Evolutionary conservation across 2,329 filamentous ascomycete species (phyloP), one percentile per base, ranked within the genome.

Genomic region (Penicillium sp.): DNA sequence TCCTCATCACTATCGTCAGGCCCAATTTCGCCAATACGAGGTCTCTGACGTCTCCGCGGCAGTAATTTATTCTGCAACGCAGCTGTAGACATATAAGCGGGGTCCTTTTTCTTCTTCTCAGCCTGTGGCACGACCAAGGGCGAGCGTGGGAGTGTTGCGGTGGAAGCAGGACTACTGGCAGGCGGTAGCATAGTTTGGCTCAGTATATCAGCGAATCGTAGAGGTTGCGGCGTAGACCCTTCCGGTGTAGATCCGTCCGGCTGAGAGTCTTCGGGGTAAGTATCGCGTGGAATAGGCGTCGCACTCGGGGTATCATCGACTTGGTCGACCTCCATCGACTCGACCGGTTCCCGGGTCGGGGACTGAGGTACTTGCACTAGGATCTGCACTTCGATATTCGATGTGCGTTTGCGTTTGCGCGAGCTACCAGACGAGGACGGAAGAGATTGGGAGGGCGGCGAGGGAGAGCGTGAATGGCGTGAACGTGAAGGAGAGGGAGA

Each of bases 131-230:
- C 37, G 18, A 43, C 48, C 24, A 46, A 11, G 19, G 58, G 58
- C 14, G 58, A 56, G n/a, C 16, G 42, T 44, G 51, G 49, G n/a
- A 45, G 28, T 9, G 34, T 45, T 40, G 54, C 37, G 11, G 62
- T 61, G 19, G 19, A 18, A 36, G 51, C 44, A 47, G 69, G 67
- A 46, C 65, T 75, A 56, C 74, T 77, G 45, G 67, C 56, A 26
- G 75, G 75, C 11, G 71, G 70, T 24, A 67, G 71, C 63, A 75
- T 63, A 7, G 71, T 75, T 49, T 72, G 69, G 46, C 68, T 75
- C 36, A 70, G 55, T 34, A 62, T 52, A 46, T 68, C 67, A 5
- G 60, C 54, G 23, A 62, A 63, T 23, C 52, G 46, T 16, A 51
- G 34, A 11, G 48, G 50, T 19, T 43, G 57, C 13, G 48, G 59